Conservation (phyloP, 495 filamentous ascomycete species). For the Penicillium bialowiezense region DNA sequence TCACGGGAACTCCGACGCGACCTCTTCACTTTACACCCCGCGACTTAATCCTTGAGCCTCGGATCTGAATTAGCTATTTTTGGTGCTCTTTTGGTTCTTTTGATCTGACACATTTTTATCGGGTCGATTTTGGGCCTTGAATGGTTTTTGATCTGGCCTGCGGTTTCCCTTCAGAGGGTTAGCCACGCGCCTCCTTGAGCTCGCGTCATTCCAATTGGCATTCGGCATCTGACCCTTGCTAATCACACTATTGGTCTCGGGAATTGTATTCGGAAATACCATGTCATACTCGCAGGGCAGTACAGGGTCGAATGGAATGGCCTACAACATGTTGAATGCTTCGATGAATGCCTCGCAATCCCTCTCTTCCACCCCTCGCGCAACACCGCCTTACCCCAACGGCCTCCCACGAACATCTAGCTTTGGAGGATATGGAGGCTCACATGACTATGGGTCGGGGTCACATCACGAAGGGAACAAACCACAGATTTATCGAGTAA, state of each 20-base stretch:
- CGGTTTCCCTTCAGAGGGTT: constrained; percentile 27
- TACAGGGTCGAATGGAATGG: constrained; percentile 41
- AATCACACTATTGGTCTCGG: neutral
- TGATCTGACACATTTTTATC: constrained; percentile 1
- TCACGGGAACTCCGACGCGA: constrained; percentile 34
- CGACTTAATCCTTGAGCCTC: constrained; percentile 19
- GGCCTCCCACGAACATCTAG: constrained; percentile 30
- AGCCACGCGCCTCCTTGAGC: constrained; percentile 38
- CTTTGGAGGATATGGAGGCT: constrained; percentile 45
- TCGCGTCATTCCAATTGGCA: constrained; percentile 31
- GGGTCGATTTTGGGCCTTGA: constrained; percentile 3
- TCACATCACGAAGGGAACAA: constrained; percentile 53
- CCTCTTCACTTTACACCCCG: constrained; percentile 22
- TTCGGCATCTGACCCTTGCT: constrained; percentile 23
- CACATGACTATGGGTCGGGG: constrained; percentile 48
- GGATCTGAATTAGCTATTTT: too few relatives aligned
- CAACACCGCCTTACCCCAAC: constrained; percentile 48
- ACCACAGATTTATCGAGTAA: constrained; percentile 76
- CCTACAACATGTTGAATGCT: constrained; percentile 46
- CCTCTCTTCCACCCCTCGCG: constrained; percentile 52
- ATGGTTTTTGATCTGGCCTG: constrained; percentile 18
- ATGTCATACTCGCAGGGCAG: constrained; percentile 49
- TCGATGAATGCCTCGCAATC: constrained; percentile 52
- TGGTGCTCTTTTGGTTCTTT: too few relatives aligned
- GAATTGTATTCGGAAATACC: constrained; percentile 11